phyloP scores from a whole-genome alignment of 352 stramenopile genomes.

The Phytophthora citrophthora region DNA sequence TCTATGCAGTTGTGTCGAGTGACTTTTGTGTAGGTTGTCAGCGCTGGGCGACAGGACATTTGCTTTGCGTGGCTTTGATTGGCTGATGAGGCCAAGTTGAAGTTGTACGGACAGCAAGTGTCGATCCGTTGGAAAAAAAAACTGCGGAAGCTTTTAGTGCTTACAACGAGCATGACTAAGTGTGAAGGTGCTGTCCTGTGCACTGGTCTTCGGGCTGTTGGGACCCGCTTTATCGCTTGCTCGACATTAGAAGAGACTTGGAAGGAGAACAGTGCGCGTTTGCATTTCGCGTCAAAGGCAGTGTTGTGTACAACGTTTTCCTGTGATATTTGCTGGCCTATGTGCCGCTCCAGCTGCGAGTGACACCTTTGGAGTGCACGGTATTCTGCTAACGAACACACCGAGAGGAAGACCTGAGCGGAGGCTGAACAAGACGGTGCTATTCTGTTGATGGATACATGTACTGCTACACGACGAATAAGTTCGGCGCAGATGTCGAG shows the following conservation, averaged over 20 bases:
- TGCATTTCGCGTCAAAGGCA: conserved; percentile 1
- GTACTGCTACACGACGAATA: neutral
- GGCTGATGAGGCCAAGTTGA: conserved; percentile 14
- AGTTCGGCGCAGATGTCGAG: neutral
- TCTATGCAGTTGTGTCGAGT: conserved; percentile 16
- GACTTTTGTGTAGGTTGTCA: conserved; percentile 16
- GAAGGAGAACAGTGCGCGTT: neutral
- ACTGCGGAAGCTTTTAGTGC: neutral
- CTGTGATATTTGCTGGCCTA: conserved; percentile 1
- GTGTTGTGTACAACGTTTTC: neutral
- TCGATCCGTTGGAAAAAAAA: conserved; percentile 16
- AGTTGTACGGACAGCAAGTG: conserved; percentile 29
- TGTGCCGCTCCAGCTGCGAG: neutral
- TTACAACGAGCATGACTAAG: neutral
- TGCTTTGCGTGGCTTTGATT: conserved; percentile 10
- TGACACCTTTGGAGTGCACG: neutral
- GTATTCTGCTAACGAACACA: too few relatives aligned
- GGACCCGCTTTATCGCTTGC: neutral
- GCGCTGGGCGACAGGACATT: neutral
- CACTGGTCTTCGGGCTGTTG: too few relatives aligned
- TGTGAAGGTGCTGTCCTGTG: too few relatives aligned
- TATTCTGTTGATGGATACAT: too few relatives aligned
- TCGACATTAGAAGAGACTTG: neutral
- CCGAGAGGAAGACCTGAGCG: too few relatives aligned
- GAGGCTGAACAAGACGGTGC: too few relatives aligned